Percentiles rank a stretch among this genome's conserved stretches.
Conservation (phyloP, 2,329 filamentous ascomycete genomes). For the Aspergillus thermomutatus region DNA sequence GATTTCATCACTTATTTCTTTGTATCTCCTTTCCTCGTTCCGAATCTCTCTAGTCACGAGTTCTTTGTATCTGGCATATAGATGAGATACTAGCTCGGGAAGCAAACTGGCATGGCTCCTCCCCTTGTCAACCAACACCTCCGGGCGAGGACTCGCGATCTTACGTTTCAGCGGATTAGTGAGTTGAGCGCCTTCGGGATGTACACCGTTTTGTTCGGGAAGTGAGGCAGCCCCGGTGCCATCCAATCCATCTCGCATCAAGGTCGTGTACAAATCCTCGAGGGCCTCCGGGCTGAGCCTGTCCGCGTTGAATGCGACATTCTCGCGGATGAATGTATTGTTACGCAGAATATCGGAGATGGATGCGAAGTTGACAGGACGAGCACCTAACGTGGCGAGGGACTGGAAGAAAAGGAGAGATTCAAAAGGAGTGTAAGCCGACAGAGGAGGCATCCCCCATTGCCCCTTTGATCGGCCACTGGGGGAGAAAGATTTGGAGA, state of each 20-base stretch:
- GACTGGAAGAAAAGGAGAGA: slow-evolving; percentile 81
- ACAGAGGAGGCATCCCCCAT: slow-evolving; percentile 57
- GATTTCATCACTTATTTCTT: slow-evolving; percentile 64
- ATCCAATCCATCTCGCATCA: slow-evolving; percentile 70
- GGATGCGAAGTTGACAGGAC: slow-evolving; percentile 62
- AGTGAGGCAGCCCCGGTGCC: slow-evolving; percentile 34
- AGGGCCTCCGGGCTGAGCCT: slow-evolving; percentile 75
- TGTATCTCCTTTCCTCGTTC: slow-evolving; percentile 68
- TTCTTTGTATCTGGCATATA: slow-evolving; percentile 73
- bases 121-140: slow-evolving; percentile 61
- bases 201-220: slow-evolving; percentile 29
- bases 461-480: slow-evolving; percentile 37
- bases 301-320: slow-evolving; percentile 67
- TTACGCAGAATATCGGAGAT: slow-evolving; percentile 73
- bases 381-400: slow-evolving; percentile 65
- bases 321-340: slow-evolving; percentile 69
- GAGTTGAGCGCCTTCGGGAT: slow-evolving; percentile 20
- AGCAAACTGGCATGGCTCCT: slow-evolving; percentile 65
- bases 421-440: slow-evolving; percentile 79
- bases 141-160: slow-evolving; percentile 61
- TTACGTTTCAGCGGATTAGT: slow-evolving; percentile 71
- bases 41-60: slow-evolving; percentile 67
- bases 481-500: slow-evolving; percentile 30
- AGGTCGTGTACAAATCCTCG: slow-evolving; percentile 70
- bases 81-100: slow-evolving; percentile 65